A percentile compares a stretch with the other conserved stretches of the same genome.
Conservation (phyloP, 129 eudicot species). For the Calendula officinalis region DNA sequence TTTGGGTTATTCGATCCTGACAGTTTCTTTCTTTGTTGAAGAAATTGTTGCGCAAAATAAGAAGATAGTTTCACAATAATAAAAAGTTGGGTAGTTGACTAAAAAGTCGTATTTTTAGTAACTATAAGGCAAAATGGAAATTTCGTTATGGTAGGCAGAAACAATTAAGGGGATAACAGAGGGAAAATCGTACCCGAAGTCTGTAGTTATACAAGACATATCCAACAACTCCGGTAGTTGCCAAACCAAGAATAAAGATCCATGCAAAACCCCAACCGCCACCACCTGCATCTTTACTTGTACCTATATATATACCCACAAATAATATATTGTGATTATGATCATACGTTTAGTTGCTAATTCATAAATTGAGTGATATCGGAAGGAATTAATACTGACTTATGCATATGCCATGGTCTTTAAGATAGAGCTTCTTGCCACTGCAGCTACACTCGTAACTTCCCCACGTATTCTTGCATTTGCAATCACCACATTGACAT, state of each 20-base stretch:
- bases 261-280: conserved; percentile 65
- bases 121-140: too few relatives aligned
- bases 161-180: too few relatives aligned
- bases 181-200: conserved; percentile 53
- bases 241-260: conserved; percentile 60
- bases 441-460: conserved; percentile 77
- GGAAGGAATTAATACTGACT: conserved; percentile 34
- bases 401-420: conserved; percentile 69
- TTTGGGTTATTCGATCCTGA: too few relatives aligned
- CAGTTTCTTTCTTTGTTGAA: too few relatives aligned
- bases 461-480: conserved; percentile 58
- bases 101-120: too few relatives aligned
- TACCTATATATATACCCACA: conserved; percentile 38
- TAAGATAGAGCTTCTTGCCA: conserved; percentile 52
- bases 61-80: too few relatives aligned
- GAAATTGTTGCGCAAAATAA: too few relatives aligned
- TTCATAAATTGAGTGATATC: not conserved
- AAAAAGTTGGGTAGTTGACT: too few relatives aligned
- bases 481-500: conserved; percentile 33
- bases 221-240: conserved; percentile 63
- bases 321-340: not conserved
- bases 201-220: conserved; percentile 80
- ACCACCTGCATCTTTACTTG: conserved; percentile 39
- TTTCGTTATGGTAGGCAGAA: too few relatives aligned
- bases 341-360: not conserved